phyloP scores from a whole-genome alignment of 1,139 yeast species.

The Chernovozyma aurita region DNA sequence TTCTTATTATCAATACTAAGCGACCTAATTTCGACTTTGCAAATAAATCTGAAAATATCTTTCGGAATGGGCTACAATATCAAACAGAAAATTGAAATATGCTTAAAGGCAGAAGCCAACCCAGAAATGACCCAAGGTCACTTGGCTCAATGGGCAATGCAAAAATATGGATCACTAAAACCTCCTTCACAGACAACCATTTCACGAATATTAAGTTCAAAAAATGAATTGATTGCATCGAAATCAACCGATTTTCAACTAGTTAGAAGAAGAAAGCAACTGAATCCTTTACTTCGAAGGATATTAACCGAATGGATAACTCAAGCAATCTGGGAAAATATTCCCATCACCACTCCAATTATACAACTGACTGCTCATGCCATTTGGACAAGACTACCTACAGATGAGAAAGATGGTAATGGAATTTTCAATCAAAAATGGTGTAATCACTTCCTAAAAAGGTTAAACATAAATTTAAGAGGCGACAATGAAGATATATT shows the following conservation, averaged over 20 bases:
- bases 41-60: too few species aligned
- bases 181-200: constrained; percentile 69
- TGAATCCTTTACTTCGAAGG: constrained; percentile 52
- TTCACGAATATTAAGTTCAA: constrained; percentile 54
- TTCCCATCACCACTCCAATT: constrained; percentile 61
- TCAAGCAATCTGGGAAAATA: constrained; percentile 63
- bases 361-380: constrained; percentile 62
- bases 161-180: constrained; percentile 44
- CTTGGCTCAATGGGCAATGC: constrained; percentile 61
- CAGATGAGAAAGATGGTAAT: constrained; percentile 52
- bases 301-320: constrained; percentile 66
- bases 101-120: constrained; percentile 61
- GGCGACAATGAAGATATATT: constrained; percentile 43
- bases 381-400: constrained; percentile 59
- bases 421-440: constrained; percentile 64
- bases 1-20: too few species aligned
- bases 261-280: constrained; percentile 51
- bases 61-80: constrained; percentile 59
- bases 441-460: constrained; percentile 56
- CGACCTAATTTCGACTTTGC: too few species aligned
- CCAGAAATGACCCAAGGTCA: constrained; percentile 70
- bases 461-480: constrained; percentile 48
- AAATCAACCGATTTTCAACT: constrained; percentile 55
- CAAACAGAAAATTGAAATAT: constrained; percentile 63
- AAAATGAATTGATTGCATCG: constrained; percentile 53